Evolutionary conservation across 106 monocot species (phyloP).

Genomic region (Cymbidium sinense): DNA sequence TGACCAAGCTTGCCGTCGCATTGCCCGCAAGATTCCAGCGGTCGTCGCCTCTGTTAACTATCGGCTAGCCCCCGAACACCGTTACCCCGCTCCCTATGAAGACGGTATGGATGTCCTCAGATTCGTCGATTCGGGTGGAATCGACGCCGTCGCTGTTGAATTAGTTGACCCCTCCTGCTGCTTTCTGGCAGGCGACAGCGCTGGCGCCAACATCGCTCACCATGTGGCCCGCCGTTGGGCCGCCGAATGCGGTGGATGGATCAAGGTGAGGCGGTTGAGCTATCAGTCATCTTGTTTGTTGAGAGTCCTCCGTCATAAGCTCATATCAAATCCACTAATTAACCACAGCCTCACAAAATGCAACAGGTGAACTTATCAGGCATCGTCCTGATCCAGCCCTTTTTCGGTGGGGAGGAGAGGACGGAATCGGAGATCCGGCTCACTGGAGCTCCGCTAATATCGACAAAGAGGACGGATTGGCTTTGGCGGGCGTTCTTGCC

Average conservation of each 20-base stretch:
- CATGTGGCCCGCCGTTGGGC: constrained; percentile 15
- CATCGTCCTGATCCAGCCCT: constrained; percentile 31
- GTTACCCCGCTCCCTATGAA: constrained; percentile 29
- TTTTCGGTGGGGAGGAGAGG: constrained; percentile 35
- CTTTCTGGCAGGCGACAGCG: neutral
- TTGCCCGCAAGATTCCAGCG: constrained; percentile 8
- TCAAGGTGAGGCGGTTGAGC: too few species aligned
- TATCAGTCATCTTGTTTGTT: too few species aligned
- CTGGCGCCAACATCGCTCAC: constrained; percentile 23
- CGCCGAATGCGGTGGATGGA: neutral
- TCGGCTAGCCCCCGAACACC: constrained; percentile 29
- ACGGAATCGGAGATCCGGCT: constrained; percentile 31
- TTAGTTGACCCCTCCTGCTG: constrained; percentile 10
- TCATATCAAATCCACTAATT: too few species aligned
- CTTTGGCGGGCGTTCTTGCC: constrained; percentile 37
- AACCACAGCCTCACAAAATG: too few species aligned
- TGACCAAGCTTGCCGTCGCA: constrained; percentile 22
- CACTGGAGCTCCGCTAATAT: constrained; percentile 6
- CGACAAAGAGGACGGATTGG: constrained; percentile 16
- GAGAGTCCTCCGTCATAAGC: too few species aligned
- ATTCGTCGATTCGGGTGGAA: constrained; percentile 15
- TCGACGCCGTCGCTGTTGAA: neutral
- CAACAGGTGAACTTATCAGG: constrained; percentile 11
- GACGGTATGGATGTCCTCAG: constrained; percentile 26
- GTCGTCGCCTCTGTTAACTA: constrained; percentile 28